Conservation (phyloP, 2,329 filamentous ascomycete genomes). For the Cryphonectria japonica region DNA sequence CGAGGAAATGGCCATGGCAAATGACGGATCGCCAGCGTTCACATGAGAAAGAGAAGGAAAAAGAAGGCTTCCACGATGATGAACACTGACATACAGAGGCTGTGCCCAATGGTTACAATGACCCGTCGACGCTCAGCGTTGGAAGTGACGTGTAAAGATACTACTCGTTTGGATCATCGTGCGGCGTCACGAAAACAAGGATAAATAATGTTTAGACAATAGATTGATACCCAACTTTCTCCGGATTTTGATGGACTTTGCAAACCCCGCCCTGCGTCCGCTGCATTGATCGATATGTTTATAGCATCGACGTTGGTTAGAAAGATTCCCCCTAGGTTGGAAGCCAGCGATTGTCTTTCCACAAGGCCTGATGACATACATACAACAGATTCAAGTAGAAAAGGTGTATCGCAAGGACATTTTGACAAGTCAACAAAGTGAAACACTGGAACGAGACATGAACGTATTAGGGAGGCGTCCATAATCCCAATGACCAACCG, state of each 20-base stretch:
- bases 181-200: background rate
- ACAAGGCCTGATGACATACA: background rate
- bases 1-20: constrained; percentile 21
- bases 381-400: background rate
- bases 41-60: background rate
- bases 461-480: no score
- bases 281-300: background rate
- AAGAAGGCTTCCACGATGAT: background rate
- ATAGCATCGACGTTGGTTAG: background rate
- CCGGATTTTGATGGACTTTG: background rate
- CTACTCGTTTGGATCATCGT: background rate
- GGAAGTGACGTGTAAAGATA: background rate
- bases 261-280: background rate
- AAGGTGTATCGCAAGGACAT: no score
- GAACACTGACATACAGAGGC: background rate
- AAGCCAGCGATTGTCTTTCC: no score
- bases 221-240: constrained; percentile 1
- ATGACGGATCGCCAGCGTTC: constrained; percentile 7
- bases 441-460: no score
- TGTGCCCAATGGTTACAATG: background rate
- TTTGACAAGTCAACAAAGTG: no score
- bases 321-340: no score
- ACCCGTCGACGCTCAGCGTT: no score
- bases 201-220: background rate
- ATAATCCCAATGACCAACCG: no score